Base-by-base conservation (phyloP, 2,329 filamentous ascomycete genomes). In the Fusarium lyarnte region DNA sequence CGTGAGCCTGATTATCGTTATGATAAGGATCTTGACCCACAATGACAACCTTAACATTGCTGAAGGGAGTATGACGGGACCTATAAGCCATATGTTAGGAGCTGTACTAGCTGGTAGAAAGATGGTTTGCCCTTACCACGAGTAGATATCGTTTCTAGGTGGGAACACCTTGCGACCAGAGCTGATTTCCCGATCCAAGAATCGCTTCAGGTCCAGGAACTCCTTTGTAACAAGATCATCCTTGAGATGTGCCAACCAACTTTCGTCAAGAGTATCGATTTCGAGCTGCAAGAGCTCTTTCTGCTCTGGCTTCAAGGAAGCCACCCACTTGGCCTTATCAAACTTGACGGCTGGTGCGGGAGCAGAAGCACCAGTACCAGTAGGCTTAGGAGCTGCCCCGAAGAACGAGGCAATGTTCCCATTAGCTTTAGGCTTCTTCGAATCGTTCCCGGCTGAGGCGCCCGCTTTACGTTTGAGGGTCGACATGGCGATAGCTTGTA, bases 1-100 rank as follows among this genome's bases (percentile, higher is more conserved):
- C 96, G 82, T 98, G 96, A 55, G 96, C 96, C 86, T 99, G 96
- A 82, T 97, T 97, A 81, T 90, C 82, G 81, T 97, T 97, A 85
- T 99, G 96, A 82, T 99, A 99, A 6, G 96, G 96, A 81, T 99
- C 96, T 84, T 99, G 96, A 73, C 96, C 96, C 60, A 98, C 83
- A 78, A 99, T 94, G 68, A 99, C 95, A 63, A 93, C 93, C 82
- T 97, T 97, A 81, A 98, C 95, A 19, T 87, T 92, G 84, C 92
- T 85, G 76, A 99, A 91, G 12, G 96, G 95, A 2, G 95, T 98
- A 81, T 97, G 93, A 31, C 94, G 93, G 68, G 95, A 98, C 95
- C 95, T 98, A 38, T n/a, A 43, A 61, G 27, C 33, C 29, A 39
- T 31, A 17, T 16, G 51, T 79, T 67, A 78, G 71, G 19, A n/a